Percentiles rank a stretch among this genome's conserved stretches.
phyloP scores from a whole-genome alignment of 129 eudicot genomes.

The Artemisia annua region DNA sequence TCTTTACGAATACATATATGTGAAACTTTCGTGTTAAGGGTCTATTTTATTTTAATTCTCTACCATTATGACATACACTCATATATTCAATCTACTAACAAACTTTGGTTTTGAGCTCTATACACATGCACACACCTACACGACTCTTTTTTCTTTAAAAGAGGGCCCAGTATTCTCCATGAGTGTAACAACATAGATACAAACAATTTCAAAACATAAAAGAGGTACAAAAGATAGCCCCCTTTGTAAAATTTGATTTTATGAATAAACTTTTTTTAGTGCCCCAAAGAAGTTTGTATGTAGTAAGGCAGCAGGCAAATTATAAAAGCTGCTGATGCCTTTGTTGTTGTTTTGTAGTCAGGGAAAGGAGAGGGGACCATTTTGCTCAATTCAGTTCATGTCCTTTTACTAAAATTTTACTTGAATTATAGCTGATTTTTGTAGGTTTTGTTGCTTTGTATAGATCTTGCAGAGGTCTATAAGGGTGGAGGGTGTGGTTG shows the following conservation, averaged over 20 bases:
- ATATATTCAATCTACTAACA: too few species aligned
- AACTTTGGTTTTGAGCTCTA: neutral
- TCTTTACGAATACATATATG: too few species aligned
- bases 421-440: conserved; percentile 38
- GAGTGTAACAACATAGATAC: conserved; percentile 27
- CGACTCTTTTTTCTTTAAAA: conserved; percentile 19
- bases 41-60: too few species aligned
- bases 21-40: too few species aligned
- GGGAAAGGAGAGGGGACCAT: conserved; percentile 76
- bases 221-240: conserved; percentile 57
- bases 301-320: conserved; percentile 39
- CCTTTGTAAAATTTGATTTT: conserved; percentile 43
- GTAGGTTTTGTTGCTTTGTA: conserved; percentile 49
- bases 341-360: conserved; percentile 77
- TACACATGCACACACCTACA: neutral
- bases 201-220: conserved; percentile 55
- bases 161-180: conserved; percentile 16
- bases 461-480: conserved; percentile 63
- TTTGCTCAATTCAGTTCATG: conserved; percentile 32
- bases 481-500: too few species aligned
- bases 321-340: conserved; percentile 61
- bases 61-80: too few species aligned
- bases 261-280: conserved; percentile 52
- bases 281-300: conserved; percentile 74
- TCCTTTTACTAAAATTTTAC: conserved; percentile 68